A percentile compares a stretch with the other conserved stretches of the same genome.
Conservation (phyloP, 441 rosid species). For the Croton setiger region DNA sequence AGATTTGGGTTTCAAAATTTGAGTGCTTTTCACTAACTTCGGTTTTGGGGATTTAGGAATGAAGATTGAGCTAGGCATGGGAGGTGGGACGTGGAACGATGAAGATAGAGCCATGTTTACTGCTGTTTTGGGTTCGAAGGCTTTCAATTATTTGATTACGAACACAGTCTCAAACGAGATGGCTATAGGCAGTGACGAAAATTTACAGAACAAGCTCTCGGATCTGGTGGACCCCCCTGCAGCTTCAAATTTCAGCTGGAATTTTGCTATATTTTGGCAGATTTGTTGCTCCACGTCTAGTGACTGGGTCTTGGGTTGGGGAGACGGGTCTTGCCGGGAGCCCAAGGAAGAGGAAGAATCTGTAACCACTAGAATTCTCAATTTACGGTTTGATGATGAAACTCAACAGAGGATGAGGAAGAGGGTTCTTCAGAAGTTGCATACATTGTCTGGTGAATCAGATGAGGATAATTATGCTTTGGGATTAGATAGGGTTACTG, state of each 20-base stretch:
- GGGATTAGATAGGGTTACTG: conserved; percentile 81
- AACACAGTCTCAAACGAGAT: conserved; percentile 64
- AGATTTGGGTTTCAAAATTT: too few relatives aligned
- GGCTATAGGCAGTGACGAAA: conserved; percentile 60
- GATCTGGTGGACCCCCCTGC: conserved; percentile 80
- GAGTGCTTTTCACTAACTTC: not conserved
- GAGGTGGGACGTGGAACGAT: conserved; percentile 59
- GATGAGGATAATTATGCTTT: conserved; percentile 84
- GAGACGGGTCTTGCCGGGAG: conserved; percentile 89
- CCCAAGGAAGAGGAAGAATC: conserved; percentile 73
- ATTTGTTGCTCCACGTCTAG: conserved; percentile 76
- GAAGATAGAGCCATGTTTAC: conserved; percentile 54
- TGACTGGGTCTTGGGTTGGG: conserved; percentile 86
- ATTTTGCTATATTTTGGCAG: conserved; percentile 91
- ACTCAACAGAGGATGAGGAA: conserved; percentile 79
- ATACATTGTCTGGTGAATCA: conserved; percentile 70
- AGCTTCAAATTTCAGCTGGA: conserved; percentile 85
- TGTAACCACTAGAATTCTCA: conserved; percentile 40
- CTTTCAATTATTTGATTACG: conserved; percentile 67
- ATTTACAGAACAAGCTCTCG: conserved; percentile 76
- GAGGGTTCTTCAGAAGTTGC: conserved; percentile 76
- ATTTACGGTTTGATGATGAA: conserved; percentile 51
- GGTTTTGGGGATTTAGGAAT: conserved; percentile 29
- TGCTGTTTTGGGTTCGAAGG: conserved; percentile 71
- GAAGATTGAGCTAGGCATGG: conserved; percentile 52